phyloP scores from a whole-genome alignment of 352 stramenopile species.

The Halophytophthora batemanensis region DNA sequence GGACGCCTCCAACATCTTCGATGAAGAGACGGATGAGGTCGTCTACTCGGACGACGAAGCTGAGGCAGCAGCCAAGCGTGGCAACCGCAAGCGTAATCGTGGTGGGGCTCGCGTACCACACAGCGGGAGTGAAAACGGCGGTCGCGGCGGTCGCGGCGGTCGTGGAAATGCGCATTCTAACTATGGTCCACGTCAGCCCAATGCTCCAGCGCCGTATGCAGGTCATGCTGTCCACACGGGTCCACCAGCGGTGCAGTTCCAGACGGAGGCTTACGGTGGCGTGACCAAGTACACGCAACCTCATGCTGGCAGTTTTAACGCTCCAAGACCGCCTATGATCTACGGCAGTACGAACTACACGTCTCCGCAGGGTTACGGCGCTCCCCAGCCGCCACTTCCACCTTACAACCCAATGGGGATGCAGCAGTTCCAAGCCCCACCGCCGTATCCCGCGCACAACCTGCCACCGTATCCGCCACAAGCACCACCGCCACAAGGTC shows the following conservation, averaged over 20 bases:
- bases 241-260: slow-evolving; percentile 21
- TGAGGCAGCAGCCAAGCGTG: slow-evolving; percentile 63
- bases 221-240: slow-evolving; percentile 7
- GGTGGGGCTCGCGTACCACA: slow-evolving; percentile 11
- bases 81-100: slow-evolving; percentile 67
- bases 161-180: slow-evolving; percentile 13
- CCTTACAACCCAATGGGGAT: slow-evolving; percentile 27
- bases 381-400: slow-evolving; percentile 21
- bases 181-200: slow-evolving; percentile 13
- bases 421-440: slow-evolving; percentile 29
- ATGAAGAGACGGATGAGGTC: slow-evolving; percentile 77
- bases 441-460: slow-evolving; percentile 28
- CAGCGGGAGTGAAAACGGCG: slow-evolving; percentile 8
- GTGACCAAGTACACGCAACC: slow-evolving; percentile 55
- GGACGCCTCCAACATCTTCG: slow-evolving; percentile 84
- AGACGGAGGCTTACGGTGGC: slow-evolving; percentile 41
- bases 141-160: slow-evolving; percentile 18
- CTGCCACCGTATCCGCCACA: slow-evolving; percentile 26
- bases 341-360: slow-evolving; percentile 45
- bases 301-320: slow-evolving; percentile 16
- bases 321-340: slow-evolving; percentile 11
- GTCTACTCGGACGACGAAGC: slow-evolving; percentile 85
- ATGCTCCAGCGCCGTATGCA: slow-evolving; percentile 3
- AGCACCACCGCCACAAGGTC: slow-evolving; percentile 7
- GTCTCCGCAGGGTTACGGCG: slow-evolving; percentile 18